A percentile compares a stretch with the other conserved stretches of the same genome.
Evolutionary conservation across 495 filamentous ascomycete genomes (phyloP).

Genomic region (Hyphodiscus hymeniophilus): DNA sequence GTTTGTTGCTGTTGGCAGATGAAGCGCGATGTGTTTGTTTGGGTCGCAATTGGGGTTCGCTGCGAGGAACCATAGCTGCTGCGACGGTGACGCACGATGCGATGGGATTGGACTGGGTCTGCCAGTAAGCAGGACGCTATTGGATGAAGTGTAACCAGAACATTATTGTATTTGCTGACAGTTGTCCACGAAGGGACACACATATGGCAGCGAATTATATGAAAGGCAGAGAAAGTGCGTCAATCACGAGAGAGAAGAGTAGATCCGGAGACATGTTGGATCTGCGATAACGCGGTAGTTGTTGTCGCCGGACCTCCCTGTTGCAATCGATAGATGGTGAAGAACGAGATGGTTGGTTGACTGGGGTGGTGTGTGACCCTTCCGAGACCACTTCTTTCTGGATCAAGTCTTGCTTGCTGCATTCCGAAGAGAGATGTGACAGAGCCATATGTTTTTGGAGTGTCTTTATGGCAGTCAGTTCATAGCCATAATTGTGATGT

Average conservation of each 20-base stretch:
- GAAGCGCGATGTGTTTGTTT: conserved; percentile 5
- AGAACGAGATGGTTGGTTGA: too few relatives aligned
- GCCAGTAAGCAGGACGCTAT: conserved; percentile 14
- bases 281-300: neutral
- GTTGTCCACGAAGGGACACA: neutral
- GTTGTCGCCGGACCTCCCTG: neutral
- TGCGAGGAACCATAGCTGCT: conserved; percentile 14
- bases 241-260: neutral
- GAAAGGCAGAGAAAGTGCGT: neutral
- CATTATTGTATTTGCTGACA: conserved; percentile 2
- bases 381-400: too few relatives aligned
- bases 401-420: too few relatives aligned
- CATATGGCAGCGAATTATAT: neutral
- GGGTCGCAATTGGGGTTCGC: conserved; percentile 8
- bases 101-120: too few relatives aligned
- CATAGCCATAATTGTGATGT: conserved; percentile 1
- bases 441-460: too few relatives aligned
- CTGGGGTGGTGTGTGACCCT: too few relatives aligned
- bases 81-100: neutral
- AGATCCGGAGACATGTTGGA: neutral
- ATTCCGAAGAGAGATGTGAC: too few relatives aligned
- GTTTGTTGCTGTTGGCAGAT: conserved; percentile 20
- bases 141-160: neutral
- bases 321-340: too few relatives aligned
- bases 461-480: too few relatives aligned